Conservation (phyloP, 208 protist genomes). For the Strigomonas culicis region DNA sequence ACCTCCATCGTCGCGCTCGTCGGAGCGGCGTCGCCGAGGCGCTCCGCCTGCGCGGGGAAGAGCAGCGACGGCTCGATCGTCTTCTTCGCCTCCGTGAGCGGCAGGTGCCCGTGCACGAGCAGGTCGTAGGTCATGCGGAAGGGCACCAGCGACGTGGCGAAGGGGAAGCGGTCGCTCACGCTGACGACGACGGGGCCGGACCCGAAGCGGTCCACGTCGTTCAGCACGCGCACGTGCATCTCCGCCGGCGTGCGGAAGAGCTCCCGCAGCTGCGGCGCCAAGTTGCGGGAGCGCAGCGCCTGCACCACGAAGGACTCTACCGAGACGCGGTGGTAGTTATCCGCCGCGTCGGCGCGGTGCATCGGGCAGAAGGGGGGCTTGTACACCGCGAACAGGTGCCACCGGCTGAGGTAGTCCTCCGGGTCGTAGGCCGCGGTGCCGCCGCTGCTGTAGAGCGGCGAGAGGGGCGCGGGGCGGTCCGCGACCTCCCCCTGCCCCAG, state of each 20-base stretch:
- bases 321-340: constrained; percentile 79
- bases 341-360: constrained; percentile 45
- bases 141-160: constrained; percentile 36
- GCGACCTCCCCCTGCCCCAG: constrained; percentile 11
- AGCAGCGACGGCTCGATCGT: background rate
- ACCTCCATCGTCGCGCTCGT: constrained; percentile 52
- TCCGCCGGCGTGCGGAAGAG: constrained; percentile 19
- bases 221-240: constrained; percentile 64
- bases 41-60: background rate
- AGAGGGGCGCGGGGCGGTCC: background rate
- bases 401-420: constrained; percentile 36
- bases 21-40: background rate
- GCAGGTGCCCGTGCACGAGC: constrained; percentile 66
- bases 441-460: background rate
- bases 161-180: constrained; percentile 36
- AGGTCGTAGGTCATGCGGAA: constrained; percentile 76
- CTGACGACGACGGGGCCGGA: constrained; percentile 78
- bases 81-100: constrained; percentile 19
- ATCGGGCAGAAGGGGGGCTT: constrained; percentile 90
- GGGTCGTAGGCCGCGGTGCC: constrained; percentile 23
- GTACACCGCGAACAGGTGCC: constrained; percentile 70
- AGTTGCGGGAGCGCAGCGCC: constrained; percentile 44
- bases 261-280: constrained; percentile 36
- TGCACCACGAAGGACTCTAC: constrained; percentile 77
- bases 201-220: constrained; percentile 57